Percentiles rank a stretch among this genome's conserved stretches.
Conservation (phyloP, 1,284 basidiomycete genomes). For the Hemileia vastatrix region DNA sequence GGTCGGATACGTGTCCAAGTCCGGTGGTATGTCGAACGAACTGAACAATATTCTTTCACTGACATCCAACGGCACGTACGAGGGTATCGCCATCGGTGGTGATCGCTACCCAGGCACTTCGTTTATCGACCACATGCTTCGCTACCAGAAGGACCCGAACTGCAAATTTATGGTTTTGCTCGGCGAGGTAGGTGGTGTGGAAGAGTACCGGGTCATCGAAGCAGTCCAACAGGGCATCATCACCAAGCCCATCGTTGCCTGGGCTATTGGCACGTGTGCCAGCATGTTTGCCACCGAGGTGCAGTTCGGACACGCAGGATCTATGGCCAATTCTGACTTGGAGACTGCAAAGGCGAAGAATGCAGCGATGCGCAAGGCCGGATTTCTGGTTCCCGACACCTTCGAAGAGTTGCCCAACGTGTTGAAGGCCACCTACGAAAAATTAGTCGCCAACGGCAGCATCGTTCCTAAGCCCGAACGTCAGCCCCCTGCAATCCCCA, state of each 20-base stretch:
- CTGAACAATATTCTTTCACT: conserved; percentile 98
- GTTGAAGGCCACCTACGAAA: conserved; percentile 74
- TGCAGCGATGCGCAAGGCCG: conserved; percentile 81
- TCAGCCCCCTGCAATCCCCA: conserved; percentile 88
- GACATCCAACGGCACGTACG: conserved; percentile 96
- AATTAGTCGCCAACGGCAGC: conserved; percentile 61
- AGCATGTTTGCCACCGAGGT: conserved; percentile 99
- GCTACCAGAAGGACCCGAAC: conserved; percentile 91
- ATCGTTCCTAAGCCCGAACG: conserved; percentile 68
- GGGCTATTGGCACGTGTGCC: conserved; percentile 98
- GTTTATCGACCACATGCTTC: conserved; percentile 95
- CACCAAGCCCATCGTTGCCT: conserved; percentile 97
- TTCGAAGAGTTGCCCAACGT: conserved; percentile 89
- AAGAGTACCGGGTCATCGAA: conserved; percentile 97
- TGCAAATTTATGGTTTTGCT: conserved; percentile 98
- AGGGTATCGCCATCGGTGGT: conserved; percentile 98
- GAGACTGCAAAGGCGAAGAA: conserved; percentile 99
- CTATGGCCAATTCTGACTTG: conserved; percentile 91
- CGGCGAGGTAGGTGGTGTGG: conserved; percentile 95
- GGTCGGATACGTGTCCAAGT: conserved; percentile 98
- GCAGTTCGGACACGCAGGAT: conserved; percentile 96
- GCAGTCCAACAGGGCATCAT: conserved; percentile 88
- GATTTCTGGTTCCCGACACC: conserved; percentile 95
- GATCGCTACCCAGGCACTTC: conserved; percentile 97
- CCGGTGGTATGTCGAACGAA: conserved; percentile 99